Conservation (phyloP, 352 stramenopile genomes). For the Pythium sukuiense region DNA sequence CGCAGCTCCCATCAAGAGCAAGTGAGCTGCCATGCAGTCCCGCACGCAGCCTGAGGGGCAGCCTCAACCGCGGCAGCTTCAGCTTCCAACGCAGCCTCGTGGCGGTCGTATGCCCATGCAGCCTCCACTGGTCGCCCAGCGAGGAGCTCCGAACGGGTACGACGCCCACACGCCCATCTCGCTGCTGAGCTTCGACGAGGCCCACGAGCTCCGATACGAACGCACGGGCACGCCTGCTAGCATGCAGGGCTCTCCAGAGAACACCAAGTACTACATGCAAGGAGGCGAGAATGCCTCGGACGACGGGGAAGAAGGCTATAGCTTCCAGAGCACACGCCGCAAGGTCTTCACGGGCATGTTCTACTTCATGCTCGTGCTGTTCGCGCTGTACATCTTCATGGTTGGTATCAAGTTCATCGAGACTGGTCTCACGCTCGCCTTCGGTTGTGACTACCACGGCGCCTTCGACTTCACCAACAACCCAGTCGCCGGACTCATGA, state of each 20-base stretch:
- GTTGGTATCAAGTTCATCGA: constrained; percentile 50
- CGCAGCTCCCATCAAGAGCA: not conserved
- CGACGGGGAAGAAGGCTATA: constrained; percentile 20
- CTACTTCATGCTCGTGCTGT: constrained; percentile 26
- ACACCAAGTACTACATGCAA: constrained; percentile 26
- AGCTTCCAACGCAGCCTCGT: not conserved
- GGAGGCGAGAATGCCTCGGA: not conserved
- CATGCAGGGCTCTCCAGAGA: constrained; percentile 8
- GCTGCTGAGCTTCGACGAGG: constrained; percentile 16
- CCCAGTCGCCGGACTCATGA: constrained; percentile 42
- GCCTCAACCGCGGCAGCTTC: not conserved
- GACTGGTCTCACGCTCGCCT: constrained; percentile 38
- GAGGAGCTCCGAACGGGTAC: not conserved
- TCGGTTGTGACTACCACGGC: constrained; percentile 36
- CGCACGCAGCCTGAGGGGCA: not conserved
- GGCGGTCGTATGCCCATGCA: constrained; percentile 17
- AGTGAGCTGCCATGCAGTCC: not conserved
- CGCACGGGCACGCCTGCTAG: not conserved
- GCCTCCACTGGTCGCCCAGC: constrained; percentile 17
- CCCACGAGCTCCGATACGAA: constrained; percentile 14
- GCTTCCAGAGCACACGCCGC: constrained; percentile 16
- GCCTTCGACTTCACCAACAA: constrained; percentile 40
- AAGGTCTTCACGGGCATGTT: constrained; percentile 19
- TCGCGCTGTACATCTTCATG: constrained; percentile 55
- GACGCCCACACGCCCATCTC: constrained; percentile 11